Evolutionary conservation across 371 early-diverging fungal species (phyloP).

Genomic region (Amoeboaphelidium protococcarum): DNA sequence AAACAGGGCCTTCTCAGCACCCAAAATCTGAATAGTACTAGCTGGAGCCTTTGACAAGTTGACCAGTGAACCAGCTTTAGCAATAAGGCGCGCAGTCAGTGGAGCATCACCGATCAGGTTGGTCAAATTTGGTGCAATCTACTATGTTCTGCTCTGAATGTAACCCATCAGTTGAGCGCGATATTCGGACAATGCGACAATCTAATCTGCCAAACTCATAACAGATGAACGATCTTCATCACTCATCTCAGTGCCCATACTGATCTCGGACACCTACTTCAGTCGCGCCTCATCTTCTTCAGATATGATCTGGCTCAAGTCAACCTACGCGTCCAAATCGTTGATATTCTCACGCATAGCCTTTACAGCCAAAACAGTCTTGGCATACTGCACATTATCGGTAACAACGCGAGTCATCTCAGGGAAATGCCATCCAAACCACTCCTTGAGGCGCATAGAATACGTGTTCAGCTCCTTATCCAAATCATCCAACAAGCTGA

Average conservation of each 20-base stretch:
- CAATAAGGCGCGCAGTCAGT: slow-evolving; percentile 73
- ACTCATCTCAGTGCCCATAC: slow-evolving; percentile 82
- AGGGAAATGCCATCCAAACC: slow-evolving; percentile 84
- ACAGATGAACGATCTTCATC: slow-evolving; percentile 72
- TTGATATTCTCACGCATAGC: slow-evolving; percentile 58
- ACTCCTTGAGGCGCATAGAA: slow-evolving; percentile 88
- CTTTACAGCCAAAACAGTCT: slow-evolving; percentile 20
- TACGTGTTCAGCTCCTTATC: slow-evolving; percentile 91
- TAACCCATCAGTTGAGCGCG: slow-evolving; percentile 63
- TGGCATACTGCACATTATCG: slow-evolving; percentile 46
- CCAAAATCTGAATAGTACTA: slow-evolving; percentile 85
- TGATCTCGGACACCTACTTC: slow-evolving; percentile 55
- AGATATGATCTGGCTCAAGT: slow-evolving; percentile 53
- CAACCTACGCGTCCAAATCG: slow-evolving; percentile 29
- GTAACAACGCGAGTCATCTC: slow-evolving; percentile 51
- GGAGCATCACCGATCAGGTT: slow-evolving; percentile 67
- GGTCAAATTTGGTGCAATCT: slow-evolving; percentile 78
- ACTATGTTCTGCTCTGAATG: slow-evolving; percentile 61
- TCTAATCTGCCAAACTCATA: slow-evolving; percentile 44
- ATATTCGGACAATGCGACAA: slow-evolving; percentile 59
- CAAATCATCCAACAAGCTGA: slow-evolving; percentile 67
- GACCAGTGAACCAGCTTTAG: slow-evolving; percentile 73
- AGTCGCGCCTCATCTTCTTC: slow-evolving; percentile 63
- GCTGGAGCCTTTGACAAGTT: slow-evolving; percentile 76
- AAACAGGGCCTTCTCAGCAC: slow-evolving; percentile 94